These are phyloP conservation scores for Leccinum olivaceoglutinosum DNA, from an alignment of 1,284 basidiomycete genomes.

Conservation along the genomic window DNA sequence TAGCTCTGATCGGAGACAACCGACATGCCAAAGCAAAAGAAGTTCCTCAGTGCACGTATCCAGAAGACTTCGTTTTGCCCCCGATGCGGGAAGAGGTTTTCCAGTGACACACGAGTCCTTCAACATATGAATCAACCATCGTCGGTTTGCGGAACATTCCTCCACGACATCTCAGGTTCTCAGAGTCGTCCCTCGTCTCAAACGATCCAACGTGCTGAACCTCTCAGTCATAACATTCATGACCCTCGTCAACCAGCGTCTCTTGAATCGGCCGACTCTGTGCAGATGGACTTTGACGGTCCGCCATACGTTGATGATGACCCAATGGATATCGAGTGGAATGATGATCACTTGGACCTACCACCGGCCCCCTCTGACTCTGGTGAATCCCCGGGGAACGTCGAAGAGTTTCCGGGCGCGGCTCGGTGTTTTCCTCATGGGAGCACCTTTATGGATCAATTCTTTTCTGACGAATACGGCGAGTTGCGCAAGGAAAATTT, in stretches of 20 bases:
- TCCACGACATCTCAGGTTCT: not conserved
- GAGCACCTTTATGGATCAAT: conserved; percentile 4
- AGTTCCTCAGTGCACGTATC: not conserved
- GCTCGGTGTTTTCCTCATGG: not conserved
- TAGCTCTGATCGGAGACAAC: too few species aligned
- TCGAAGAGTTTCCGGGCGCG: not conserved
- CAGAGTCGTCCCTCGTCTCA: not conserved
- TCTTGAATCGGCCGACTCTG: not conserved
- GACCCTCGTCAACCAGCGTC: not conserved
- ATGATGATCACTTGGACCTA: not conserved
- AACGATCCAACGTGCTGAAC: not conserved
- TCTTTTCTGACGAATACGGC: too few species aligned
- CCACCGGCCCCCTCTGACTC: not conserved
- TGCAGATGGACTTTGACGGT: not conserved
- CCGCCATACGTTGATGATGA: not conserved
- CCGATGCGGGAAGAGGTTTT: conserved; percentile 1
- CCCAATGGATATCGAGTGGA: not conserved
- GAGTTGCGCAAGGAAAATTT: too few species aligned
- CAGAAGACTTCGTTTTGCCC: not conserved
- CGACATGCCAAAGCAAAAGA: conserved; percentile 5
- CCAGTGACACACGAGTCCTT: not conserved
- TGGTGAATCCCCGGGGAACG: not conserved
- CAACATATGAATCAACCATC: conserved; percentile 6
- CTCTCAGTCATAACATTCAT: not conserved
- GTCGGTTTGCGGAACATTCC: not conserved